Evolutionary conservation across 495 filamentous ascomycete species (phyloP).

Genomic region (Xylaria longipes): DNA sequence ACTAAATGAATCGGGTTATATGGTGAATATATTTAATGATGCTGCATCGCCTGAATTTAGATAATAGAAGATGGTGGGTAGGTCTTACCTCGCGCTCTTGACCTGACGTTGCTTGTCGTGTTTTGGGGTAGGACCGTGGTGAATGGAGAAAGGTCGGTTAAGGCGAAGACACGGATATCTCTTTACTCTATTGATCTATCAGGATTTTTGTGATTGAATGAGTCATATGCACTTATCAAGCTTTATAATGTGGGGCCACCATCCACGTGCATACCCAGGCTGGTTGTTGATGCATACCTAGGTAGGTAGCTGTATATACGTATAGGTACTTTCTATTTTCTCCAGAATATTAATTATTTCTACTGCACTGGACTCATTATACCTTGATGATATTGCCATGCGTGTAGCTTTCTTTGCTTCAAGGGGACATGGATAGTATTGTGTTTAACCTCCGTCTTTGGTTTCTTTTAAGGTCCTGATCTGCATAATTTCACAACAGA

Average conservation of each 20-base stretch:
- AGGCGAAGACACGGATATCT: not conserved
- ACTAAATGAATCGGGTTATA: not conserved
- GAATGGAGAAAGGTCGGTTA: slow-evolving; percentile 6
- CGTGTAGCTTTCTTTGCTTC: no score
- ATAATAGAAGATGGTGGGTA: not conserved
- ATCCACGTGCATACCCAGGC: no score
- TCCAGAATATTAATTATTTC: no score
- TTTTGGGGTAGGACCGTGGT: slow-evolving; percentile 16
- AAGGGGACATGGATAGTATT: not conserved
- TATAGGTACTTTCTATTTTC: no score
- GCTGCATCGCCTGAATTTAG: not conserved
- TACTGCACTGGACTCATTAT: no score
- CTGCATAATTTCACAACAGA: not conserved
- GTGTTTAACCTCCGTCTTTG: not conserved
- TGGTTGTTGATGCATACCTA: no score
- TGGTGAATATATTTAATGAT: not conserved
- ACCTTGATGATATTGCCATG: no score
- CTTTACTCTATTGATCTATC: no score
- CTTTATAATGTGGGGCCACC: not conserved
- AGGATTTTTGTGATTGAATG: not conserved
- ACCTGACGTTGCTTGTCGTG: slow-evolving; percentile 11
- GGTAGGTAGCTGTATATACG: no score
- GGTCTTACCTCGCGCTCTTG: slow-evolving; percentile 16
- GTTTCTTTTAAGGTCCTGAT: not conserved
- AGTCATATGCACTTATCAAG: not conserved